phyloP scores from a whole-genome alignment of 768 basidiomycete species.

The Naganishia vaughanmartiniae region DNA sequence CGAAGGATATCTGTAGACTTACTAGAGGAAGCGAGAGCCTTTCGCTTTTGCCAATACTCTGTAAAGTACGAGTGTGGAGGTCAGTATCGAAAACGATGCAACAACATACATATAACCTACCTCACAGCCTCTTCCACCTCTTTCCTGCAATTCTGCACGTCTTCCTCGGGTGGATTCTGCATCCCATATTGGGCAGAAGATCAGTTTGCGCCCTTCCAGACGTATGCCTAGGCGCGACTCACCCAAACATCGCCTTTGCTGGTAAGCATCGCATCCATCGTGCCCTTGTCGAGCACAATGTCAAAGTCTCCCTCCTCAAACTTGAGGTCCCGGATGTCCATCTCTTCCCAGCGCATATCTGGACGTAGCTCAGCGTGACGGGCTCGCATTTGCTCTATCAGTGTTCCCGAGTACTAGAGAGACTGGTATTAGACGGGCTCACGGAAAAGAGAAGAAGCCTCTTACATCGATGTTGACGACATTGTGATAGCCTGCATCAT shows the following conservation, averaged over 20 bases:
- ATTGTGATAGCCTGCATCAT: slow-evolving; percentile 51
- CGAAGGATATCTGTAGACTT: slow-evolving; percentile 26
- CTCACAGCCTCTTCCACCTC: slow-evolving; percentile 47
- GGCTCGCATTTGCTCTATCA: slow-evolving; percentile 50
- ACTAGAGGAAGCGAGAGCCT: slow-evolving; percentile 50
- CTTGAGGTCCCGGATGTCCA: slow-evolving; percentile 51
- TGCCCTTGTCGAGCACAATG: slow-evolving; percentile 52
- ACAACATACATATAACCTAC: slow-evolving; percentile 24
- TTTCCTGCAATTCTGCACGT: slow-evolving; percentile 44
- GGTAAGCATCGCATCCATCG: slow-evolving; percentile 53
- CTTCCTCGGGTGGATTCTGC: slow-evolving; percentile 51
- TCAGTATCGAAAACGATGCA: neutral
- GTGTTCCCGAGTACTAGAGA: slow-evolving; percentile 44
- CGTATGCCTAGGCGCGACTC: slow-evolving; percentile 15
- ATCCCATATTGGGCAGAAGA: neutral
- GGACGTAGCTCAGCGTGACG: slow-evolving; percentile 41
- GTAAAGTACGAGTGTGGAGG: neutral
- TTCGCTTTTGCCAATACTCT: slow-evolving; percentile 45
- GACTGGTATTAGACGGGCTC: neutral
- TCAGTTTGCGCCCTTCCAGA: neutral
- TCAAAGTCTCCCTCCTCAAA: slow-evolving; percentile 50
- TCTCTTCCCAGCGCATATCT: slow-evolving; percentile 51
- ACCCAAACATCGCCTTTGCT: slow-evolving; percentile 53
- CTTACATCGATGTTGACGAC: slow-evolving; percentile 53
- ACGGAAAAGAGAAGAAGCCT: neutral